A percentile compares a stretch with the other conserved stretches of the same genome.
Conservation (phyloP, 352 stramenopile genomes). For the Pythium utonaiense region DNA sequence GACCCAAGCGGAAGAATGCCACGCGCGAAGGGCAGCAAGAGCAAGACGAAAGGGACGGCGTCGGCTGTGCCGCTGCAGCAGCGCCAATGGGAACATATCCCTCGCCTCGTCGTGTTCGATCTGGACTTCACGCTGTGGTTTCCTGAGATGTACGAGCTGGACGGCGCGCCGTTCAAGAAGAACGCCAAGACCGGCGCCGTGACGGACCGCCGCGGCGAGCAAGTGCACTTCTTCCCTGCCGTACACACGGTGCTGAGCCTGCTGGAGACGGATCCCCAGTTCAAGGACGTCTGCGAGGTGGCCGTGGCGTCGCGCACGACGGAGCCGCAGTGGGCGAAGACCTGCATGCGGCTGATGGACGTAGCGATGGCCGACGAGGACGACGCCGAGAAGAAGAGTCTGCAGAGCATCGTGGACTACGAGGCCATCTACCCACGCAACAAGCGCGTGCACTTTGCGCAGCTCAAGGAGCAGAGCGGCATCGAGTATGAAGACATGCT, state of each 20-base stretch:
- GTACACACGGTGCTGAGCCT: conserved; percentile 68
- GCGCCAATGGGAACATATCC: conserved; percentile 47
- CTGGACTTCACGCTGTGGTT: conserved; percentile 79
- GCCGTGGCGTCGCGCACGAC: conserved; percentile 73
- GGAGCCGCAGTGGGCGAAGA: conserved; percentile 72
- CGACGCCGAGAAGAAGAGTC: conserved; percentile 29
- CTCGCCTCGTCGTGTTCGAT: conserved; percentile 70
- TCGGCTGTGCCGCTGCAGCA: conserved; percentile 1
- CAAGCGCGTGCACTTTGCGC: conserved; percentile 91
- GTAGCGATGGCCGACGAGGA: conserved; percentile 23
- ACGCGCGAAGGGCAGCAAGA: conserved; percentile 11
- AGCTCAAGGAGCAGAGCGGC: conserved; percentile 85
- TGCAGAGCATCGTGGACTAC: conserved; percentile 68
- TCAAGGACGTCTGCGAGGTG: conserved; percentile 49
- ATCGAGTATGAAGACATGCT: conserved; percentile 94
- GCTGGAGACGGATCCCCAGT: conserved; percentile 65
- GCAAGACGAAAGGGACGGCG: conserved; percentile 8
- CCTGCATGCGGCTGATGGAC: conserved; percentile 74
- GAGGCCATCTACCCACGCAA: conserved; percentile 83
- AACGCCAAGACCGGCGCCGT: conserved; percentile 54
- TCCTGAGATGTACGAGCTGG: conserved; percentile 85
- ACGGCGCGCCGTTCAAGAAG: conserved; percentile 75
- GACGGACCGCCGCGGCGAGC: conserved; percentile 57
- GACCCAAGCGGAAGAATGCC: conserved; percentile 13
- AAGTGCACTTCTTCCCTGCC: conserved; percentile 78